These are phyloP conservation scores for Aspergillus sclerotialis DNA, from an alignment of 2,329 filamentous ascomycete genomes.

Conservation along the genomic window DNA sequence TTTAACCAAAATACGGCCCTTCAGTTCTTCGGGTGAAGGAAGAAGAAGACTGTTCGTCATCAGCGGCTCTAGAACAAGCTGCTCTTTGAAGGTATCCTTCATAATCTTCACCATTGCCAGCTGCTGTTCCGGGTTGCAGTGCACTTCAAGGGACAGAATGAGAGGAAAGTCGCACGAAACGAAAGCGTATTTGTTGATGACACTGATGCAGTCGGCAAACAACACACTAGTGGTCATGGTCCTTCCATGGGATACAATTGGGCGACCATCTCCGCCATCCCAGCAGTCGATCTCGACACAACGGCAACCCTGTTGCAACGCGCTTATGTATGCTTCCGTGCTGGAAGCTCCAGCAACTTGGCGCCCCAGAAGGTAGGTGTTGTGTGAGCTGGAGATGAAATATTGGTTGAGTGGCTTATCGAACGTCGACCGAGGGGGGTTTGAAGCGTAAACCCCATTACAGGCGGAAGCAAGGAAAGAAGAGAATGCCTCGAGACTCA, in stretches of 20 bases:
- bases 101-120: constrained; percentile 83
- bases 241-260: constrained; percentile 83
- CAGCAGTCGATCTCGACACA: constrained; percentile 98
- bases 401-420: constrained; percentile 91
- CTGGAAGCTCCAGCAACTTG: constrained; percentile 88
- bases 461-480: constrained; percentile 67
- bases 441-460: constrained; percentile 60
- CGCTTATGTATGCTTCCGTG: constrained; percentile 88
- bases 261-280: constrained; percentile 83
- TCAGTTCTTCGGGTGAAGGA: constrained; percentile 79
- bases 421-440: constrained; percentile 57
- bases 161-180: constrained; percentile 78
- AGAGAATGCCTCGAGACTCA: constrained; percentile 73
- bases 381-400: constrained; percentile 97
- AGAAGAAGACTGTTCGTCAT: constrained; percentile 61
- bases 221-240: constrained; percentile 83
- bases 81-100: constrained; percentile 72
- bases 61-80: constrained; percentile 69
- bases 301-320: constrained; percentile 79
- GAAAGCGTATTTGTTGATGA: constrained; percentile 93
- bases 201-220: constrained; percentile 85
- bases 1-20: constrained; percentile 81
- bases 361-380: constrained; percentile 88
- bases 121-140: constrained; percentile 80
- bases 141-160: constrained; percentile 92